Evolutionary conservation across 2,329 filamentous ascomycete species (phyloP), one percentile per base, ranked within the genome.

Genomic region (Fusarium floridanum): DNA sequence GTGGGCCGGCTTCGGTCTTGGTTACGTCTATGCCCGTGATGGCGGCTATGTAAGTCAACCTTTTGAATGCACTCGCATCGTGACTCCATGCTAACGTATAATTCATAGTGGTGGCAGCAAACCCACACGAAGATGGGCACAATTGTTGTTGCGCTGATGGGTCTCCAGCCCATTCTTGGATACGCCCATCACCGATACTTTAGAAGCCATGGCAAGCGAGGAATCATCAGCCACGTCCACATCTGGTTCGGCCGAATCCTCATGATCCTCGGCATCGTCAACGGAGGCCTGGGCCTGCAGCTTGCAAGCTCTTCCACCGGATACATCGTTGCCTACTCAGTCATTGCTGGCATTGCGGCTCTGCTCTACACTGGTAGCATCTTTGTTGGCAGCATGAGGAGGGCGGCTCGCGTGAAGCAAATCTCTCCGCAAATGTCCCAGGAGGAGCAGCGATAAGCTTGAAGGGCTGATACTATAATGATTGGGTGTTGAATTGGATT

Each of bases 161-260:
- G 84, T 43, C 74, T 92, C 64, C 91, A 93, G 80, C 90, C 90
- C 8, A 76, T 88, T 61, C 83, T 91, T 12, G 91, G 91, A 53
- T 84, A 84, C 66, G 65, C 89, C 41, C 91, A 93, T 77, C 91
- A 93, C 80, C 76, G 78, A 36, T 81, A 89, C 77, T 92, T 85
- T 80, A 75, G 85, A 66, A 85, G 85, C 77, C 80, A 86, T 64
- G 81, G 85, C 62, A 53, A 76, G 29, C 88, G 91, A 39, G 87
- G 87, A 8, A 17, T 83, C 45, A 78, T 91, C 70, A 90, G 89
- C 72, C 82, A 91, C 73, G 78, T 84, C 1, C 91, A 93, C 78
- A 88, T 91, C 74, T 92, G 90, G 89, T 91, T 87, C 76, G 91
- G 91, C 14, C 87, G 91, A 20, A 76, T 83, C 2, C 80, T 92